Conservation (phyloP, 2,329 filamentous ascomycete genomes). For the Achaetomium macrosporum region DNA sequence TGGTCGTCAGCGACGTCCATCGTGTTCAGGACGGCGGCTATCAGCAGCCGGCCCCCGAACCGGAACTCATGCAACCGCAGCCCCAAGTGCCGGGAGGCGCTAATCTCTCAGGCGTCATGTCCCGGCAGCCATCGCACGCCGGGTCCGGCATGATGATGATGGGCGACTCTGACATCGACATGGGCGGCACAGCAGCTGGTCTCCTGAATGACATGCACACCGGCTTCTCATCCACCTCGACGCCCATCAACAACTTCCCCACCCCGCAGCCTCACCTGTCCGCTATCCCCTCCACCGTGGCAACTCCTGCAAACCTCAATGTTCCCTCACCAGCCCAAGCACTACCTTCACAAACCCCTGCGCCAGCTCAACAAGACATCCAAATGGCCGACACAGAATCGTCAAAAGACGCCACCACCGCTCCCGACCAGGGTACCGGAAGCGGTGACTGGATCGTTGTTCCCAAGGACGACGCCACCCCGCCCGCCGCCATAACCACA, state of each 20-base stretch:
- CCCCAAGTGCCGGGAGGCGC: conserved; percentile 25
- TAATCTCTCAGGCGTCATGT: conserved; percentile 32
- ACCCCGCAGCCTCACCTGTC: conserved; percentile 57
- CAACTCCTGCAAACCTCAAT: conserved; percentile 49
- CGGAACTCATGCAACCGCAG: conserved; percentile 28
- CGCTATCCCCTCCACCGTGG: conserved; percentile 48
- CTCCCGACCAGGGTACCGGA: conserved; percentile 45
- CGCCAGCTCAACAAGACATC: conserved; percentile 31
- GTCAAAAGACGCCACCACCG: conserved; percentile 32
- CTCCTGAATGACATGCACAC: conserved; percentile 60
- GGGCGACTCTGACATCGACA: conserved; percentile 58
- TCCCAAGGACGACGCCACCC: conserved; percentile 46
- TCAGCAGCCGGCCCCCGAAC: conserved; percentile 51
- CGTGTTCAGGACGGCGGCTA: conserved; percentile 74
- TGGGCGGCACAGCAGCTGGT: conserved; percentile 58
- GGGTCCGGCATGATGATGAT: conserved; percentile 51
- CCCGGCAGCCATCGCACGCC: conserved; percentile 49
- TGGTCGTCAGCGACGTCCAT: conserved; percentile 57
- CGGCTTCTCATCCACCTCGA: conserved; percentile 53
- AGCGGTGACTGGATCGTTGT: conserved; percentile 71
- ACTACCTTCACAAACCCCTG: conserved; percentile 24
- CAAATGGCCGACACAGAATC: conserved; percentile 44
- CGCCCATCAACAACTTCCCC: conserved; percentile 54
- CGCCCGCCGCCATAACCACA: conserved; percentile 24
- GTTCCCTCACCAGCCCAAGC: conserved; percentile 40